phyloP scores from a whole-genome alignment of 1,284 basidiomycete species.

The Stygiomarasmius scandens region DNA sequence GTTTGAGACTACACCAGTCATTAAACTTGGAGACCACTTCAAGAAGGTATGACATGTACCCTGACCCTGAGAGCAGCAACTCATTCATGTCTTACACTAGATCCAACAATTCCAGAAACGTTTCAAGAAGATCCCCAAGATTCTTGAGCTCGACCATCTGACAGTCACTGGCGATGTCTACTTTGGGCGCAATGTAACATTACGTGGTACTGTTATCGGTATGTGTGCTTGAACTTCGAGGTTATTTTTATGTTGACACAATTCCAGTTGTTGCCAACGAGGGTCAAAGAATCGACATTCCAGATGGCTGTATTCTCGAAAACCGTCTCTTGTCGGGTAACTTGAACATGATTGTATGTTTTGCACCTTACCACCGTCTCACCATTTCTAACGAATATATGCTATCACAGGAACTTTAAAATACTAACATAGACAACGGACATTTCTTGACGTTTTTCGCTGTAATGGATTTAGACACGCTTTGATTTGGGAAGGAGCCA shows the following conservation, averaged over 20 bases:
- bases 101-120: conserved; percentile 97
- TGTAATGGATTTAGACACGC: neutral
- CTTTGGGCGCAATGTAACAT: conserved; percentile 92
- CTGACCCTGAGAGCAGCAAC: neutral
- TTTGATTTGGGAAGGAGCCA: neutral
- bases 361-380: neutral
- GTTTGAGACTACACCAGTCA: conserved; percentile 95
- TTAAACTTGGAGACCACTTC: conserved; percentile 95
- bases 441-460: neutral
- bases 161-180: conserved; percentile 81
- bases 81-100: conserved; percentile 42
- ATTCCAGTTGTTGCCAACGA: conserved; percentile 75
- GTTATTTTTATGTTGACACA: neutral
- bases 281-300: conserved; percentile 93
- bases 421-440: neutral
- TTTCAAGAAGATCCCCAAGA: conserved; percentile 96
- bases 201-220: conserved; percentile 87
- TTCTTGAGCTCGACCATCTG: conserved; percentile 93
- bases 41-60: conserved; percentile 59
- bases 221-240: conserved; percentile 17
- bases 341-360: conserved; percentile 52
- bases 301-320: conserved; percentile 93
- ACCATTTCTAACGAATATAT: neutral
- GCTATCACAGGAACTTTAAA: conserved; percentile 6
- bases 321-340: conserved; percentile 73